Evolutionary conservation across 345 rosid genomes (phyloP).

Genomic region (Noccaea caerulescens): DNA sequence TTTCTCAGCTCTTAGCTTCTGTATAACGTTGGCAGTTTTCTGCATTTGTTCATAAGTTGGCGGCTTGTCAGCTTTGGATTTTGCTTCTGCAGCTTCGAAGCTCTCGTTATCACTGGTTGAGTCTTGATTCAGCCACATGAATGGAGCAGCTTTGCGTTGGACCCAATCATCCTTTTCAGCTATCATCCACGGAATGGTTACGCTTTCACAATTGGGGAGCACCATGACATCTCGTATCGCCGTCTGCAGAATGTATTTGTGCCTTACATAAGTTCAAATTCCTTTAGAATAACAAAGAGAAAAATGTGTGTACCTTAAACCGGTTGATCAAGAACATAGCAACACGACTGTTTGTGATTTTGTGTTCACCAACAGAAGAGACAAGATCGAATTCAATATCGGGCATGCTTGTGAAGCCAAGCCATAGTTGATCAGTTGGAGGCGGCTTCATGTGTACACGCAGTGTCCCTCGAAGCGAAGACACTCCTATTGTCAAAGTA

Average conservation of each 20-base stretch:
- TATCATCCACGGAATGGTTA: slow-evolving; percentile 81
- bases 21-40: slow-evolving; percentile 37
- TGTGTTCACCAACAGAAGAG: slow-evolving; percentile 88
- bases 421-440: slow-evolving; percentile 96
- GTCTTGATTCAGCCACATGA: slow-evolving; percentile 84
- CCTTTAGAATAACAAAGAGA: neutral
- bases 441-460: slow-evolving; percentile 90
- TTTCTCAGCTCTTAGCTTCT: slow-evolving; percentile 37
- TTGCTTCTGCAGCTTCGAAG: slow-evolving; percentile 46
- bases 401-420: slow-evolving; percentile 88
- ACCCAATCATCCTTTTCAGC: slow-evolving; percentile 95
- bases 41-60: slow-evolving; percentile 42
- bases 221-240: slow-evolving; percentile 77
- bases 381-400: slow-evolving; percentile 74
- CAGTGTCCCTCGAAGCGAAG: slow-evolving; percentile 80
- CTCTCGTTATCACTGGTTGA: slow-evolving; percentile 44
- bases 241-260: slow-evolving; percentile 51
- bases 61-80: slow-evolving; percentile 46
- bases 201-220: slow-evolving; percentile 85
- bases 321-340: slow-evolving; percentile 71
- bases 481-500: slow-evolving; percentile 74
- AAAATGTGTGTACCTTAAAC: slow-evolving; percentile 65
- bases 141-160: slow-evolving; percentile 74
- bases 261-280: slow-evolving; percentile 4
- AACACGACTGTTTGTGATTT: slow-evolving; percentile 68